These are phyloP conservation scores for Alternaria sp. DNA, from an alignment of 2,329 filamentous ascomycete genomes.

Conservation along the genomic window DNA sequence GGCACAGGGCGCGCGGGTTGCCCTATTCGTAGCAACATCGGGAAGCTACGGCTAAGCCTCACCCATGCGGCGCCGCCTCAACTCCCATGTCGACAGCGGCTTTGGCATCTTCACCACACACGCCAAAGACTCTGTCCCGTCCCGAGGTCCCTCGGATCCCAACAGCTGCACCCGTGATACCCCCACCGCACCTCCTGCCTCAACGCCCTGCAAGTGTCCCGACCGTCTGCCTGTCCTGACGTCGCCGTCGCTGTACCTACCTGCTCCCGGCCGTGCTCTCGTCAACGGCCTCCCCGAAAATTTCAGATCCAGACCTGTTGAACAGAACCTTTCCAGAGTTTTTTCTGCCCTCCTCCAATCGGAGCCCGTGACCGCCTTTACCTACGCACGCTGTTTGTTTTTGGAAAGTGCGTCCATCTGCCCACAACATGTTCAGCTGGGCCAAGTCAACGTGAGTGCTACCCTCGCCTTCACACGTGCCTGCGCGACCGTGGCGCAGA, in stretches of 20 bases:
- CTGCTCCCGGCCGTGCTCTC: constrained; percentile 30
- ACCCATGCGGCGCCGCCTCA: background rate
- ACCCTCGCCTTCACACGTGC: constrained; percentile 20
- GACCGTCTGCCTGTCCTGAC: constrained; percentile 16
- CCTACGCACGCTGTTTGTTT: constrained; percentile 29
- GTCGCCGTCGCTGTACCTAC: constrained; percentile 17
- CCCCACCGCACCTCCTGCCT: background rate
- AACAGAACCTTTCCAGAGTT: constrained; percentile 39
- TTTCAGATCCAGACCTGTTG: constrained; percentile 29
- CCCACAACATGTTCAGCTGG: constrained; percentile 81
- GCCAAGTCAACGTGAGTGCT: constrained; percentile 82
- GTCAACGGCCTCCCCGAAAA: constrained; percentile 24
- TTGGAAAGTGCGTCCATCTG: constrained; percentile 39
- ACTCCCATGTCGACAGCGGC: background rate
- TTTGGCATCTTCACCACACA: background rate
- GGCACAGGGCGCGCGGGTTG: constrained; percentile 14
- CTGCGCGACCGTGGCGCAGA: constrained; percentile 18
- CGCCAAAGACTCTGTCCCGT: background rate
- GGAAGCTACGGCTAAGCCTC: constrained; percentile 17
- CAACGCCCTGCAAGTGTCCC: constrained; percentile 16
- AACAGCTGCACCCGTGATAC: constrained; percentile 3
- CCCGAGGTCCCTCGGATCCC: background rate
- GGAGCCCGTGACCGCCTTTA: constrained; percentile 27
- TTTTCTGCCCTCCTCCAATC: constrained; percentile 32
- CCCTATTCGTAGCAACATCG: constrained; percentile 13